phyloP scores from a whole-genome alignment of 345 rosid species.

The Alliaria petiolata region DNA sequence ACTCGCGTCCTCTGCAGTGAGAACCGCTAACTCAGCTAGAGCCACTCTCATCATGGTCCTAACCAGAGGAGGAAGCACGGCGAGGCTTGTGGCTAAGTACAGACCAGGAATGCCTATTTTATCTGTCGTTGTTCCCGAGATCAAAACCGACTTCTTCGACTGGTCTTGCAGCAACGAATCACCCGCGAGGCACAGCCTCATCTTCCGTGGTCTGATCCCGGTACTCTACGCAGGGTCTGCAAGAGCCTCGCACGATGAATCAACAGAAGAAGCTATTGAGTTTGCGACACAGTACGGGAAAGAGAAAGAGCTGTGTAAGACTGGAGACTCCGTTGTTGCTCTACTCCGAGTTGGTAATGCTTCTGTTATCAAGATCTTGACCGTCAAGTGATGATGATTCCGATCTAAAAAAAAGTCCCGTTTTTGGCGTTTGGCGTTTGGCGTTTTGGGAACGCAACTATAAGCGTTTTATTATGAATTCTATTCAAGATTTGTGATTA shows the following conservation, averaged over 20 bases:
- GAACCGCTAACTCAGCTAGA: slow-evolving; percentile 81
- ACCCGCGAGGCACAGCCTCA: slow-evolving; percentile 92
- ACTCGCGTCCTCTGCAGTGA: slow-evolving; percentile 87
- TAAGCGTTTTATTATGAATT: slow-evolving; percentile 11
- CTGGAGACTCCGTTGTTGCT: slow-evolving; percentile 86
- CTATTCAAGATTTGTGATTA: slow-evolving; percentile 24
- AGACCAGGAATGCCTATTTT: slow-evolving; percentile 87
- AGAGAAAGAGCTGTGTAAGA: slow-evolving; percentile 61
- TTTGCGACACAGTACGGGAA: slow-evolving; percentile 71
- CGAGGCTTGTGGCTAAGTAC: slow-evolving; percentile 93
- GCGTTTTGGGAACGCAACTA: not conserved
- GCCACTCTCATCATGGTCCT: slow-evolving; percentile 83
- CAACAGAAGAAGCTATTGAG: slow-evolving; percentile 89
- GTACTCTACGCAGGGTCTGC: slow-evolving; percentile 87
- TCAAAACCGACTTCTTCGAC: slow-evolving; percentile 76
- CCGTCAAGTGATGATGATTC: slow-evolving; percentile 54
- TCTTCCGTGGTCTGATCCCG: slow-evolving; percentile 84
- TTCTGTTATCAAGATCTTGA: slow-evolving; percentile 89
- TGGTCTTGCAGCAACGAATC: slow-evolving; percentile 92
- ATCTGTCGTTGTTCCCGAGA: slow-evolving; percentile 88
- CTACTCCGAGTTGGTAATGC: slow-evolving; percentile 89
- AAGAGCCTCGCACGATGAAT: slow-evolving; percentile 78
- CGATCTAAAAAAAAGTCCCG: not conserved
- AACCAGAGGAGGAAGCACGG: slow-evolving; percentile 95
- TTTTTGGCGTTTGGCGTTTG: slow-evolving; percentile 29